These are phyloP conservation scores for Domatiomyces catenatus DNA, from an alignment of 2,329 filamentous ascomycete genomes.

Conservation along the genomic window DNA sequence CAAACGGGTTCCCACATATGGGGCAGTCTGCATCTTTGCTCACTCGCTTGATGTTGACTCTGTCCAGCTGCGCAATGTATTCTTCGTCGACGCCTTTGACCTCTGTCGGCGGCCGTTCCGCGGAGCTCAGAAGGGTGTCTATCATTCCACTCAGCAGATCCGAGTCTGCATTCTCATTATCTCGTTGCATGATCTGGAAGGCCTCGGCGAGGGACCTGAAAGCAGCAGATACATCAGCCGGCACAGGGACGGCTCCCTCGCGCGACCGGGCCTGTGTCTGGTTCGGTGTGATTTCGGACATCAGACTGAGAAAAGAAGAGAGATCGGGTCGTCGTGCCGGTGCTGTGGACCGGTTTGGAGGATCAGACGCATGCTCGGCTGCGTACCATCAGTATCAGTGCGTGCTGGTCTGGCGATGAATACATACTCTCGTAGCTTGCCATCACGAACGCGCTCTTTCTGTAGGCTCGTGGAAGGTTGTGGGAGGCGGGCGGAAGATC, in stretches of 20 bases:
- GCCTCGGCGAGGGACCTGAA: conserved; percentile 47
- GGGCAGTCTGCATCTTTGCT: conserved; percentile 28
- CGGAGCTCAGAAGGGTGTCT: conserved; percentile 36
- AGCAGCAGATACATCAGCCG: conserved; percentile 44
- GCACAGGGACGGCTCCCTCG: conserved; percentile 43
- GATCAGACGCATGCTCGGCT: conserved; percentile 17
- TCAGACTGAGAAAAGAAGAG: conserved; percentile 48
- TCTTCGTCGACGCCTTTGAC: conserved; percentile 46
- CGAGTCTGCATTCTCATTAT: conserved; percentile 24
- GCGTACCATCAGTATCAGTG: not conserved
- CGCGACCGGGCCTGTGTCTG: conserved; percentile 34
- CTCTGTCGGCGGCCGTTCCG: conserved; percentile 44
- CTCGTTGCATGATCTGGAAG: conserved; percentile 41
- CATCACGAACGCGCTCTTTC: conserved; percentile 5
- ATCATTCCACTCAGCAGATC: conserved; percentile 41
- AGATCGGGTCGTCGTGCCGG: conserved; percentile 45
- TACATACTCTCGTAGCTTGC: conserved; percentile 18
- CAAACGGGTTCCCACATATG: conserved; percentile 39
- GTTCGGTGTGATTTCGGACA: conserved; percentile 42
- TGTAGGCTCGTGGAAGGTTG: not conserved
- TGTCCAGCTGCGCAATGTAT: conserved; percentile 17
- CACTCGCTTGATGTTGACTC: conserved; percentile 18
- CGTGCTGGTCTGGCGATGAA: not conserved
- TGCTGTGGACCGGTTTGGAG: conserved; percentile 4
- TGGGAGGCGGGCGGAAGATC: not conserved